Evolutionary conservation across 192 early-diverging fungal genomes (phyloP).

Genomic region (Diversispora eburnea): DNA sequence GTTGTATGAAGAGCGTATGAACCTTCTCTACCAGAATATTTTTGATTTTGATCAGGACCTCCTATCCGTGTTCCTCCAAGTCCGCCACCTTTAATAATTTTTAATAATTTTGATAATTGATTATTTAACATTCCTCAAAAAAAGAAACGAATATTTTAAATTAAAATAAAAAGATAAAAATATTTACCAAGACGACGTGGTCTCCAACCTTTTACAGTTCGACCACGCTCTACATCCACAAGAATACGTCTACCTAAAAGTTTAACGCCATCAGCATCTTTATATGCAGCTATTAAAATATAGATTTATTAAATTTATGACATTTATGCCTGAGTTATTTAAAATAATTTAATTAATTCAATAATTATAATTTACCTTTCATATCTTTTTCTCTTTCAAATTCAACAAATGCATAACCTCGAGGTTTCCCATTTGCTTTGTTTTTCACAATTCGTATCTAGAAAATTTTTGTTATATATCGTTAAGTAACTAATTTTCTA

Average conservation of each 20-base stretch:
- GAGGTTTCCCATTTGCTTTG: constrained; percentile 60
- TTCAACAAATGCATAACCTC: constrained; percentile 96
- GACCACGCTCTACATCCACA: constrained; percentile 93
- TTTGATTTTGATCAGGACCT: constrained; percentile 47
- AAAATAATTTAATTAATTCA: not conserved
- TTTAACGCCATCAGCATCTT: constrained; percentile 85
- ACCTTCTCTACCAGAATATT: constrained; percentile 50
- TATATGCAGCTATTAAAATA: constrained; percentile 59
- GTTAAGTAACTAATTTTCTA: not conserved
- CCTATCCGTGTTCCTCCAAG: constrained; percentile 72
- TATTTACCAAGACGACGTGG: constrained; percentile 71
- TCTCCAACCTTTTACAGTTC: constrained; percentile 94
- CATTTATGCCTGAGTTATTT: not conserved
- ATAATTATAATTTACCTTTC: constrained; percentile 15
- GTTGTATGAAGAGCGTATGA: constrained; percentile 8
- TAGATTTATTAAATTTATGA: not conserved
- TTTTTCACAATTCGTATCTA: constrained; percentile 72
- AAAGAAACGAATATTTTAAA: not conserved
- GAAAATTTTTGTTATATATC: not conserved
- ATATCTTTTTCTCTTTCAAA: constrained; percentile 74
- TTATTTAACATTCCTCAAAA: not conserved
- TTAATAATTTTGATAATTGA: not conserved
- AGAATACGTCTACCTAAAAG: constrained; percentile 79
- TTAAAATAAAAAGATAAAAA: not conserved
- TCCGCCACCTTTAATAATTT: constrained; percentile 56